These are phyloP conservation scores for Blepharisma stoltei DNA, from an alignment of 73 alveolate genomes.

Conservation along the genomic window DNA sequence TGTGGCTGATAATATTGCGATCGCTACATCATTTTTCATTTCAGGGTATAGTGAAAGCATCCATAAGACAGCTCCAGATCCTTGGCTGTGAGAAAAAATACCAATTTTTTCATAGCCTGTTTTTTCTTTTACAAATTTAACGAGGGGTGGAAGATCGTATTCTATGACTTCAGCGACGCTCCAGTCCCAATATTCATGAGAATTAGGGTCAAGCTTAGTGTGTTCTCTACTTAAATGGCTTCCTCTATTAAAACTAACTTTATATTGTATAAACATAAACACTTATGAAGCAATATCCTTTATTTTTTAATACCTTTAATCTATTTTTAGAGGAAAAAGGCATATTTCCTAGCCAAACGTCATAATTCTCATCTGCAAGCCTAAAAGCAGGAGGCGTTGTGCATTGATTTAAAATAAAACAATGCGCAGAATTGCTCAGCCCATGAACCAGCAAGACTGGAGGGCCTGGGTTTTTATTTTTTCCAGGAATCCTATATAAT, in stretches of 20 bases:
- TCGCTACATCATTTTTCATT: neutral
- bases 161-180: slow-evolving; percentile 65
- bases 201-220: slow-evolving; percentile 24
- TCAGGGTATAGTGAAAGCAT: neutral
- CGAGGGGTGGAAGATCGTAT: slow-evolving; percentile 68
- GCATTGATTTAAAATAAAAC: slow-evolving; percentile 3
- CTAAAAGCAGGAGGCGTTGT: slow-evolving; percentile 24
- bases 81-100: slow-evolving; percentile 80
- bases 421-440: neutral
- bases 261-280: too few relatives aligned
- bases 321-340: too few relatives aligned
- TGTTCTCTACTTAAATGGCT: slow-evolving; percentile 32
- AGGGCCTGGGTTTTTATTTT: neutral
- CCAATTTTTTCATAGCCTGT: slow-evolving; percentile 58
- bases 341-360: slow-evolving; percentile 32
- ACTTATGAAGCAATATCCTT: too few relatives aligned
- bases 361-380: slow-evolving; percentile 32
- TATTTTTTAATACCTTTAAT: too few relatives aligned
- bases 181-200: slow-evolving; percentile 72
- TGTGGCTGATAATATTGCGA: neutral
- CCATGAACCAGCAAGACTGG: slow-evolving; percentile 34
- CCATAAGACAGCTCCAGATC: slow-evolving; percentile 34
- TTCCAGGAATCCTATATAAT: slow-evolving; percentile 39
- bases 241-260: too few relatives aligned
- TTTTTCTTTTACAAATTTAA: slow-evolving; percentile 45